Percentiles rank a stretch among this genome's conserved stretches.
Evolutionary conservation across 2,329 filamentous ascomycete species (phyloP).

Genomic region (Coniochaeta sp.): DNA sequence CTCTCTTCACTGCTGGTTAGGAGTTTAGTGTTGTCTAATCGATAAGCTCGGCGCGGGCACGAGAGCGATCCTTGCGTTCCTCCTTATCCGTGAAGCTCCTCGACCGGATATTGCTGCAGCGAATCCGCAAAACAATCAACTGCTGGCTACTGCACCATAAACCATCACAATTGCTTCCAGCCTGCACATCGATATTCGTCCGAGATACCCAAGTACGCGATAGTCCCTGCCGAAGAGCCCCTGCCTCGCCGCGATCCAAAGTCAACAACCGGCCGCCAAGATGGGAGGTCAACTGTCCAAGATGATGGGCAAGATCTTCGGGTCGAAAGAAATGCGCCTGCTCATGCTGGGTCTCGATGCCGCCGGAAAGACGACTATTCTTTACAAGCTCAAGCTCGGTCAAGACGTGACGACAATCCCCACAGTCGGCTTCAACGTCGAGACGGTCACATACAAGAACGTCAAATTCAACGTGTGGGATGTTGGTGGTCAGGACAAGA

Average conservation of each 20-base stretch:
- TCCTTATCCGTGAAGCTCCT: background rate
- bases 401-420: conserved; percentile 92
- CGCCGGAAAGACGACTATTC: conserved; percentile 96
- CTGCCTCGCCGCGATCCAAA: background rate
- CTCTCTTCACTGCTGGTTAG: background rate
- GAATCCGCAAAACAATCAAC: background rate
- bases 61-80: background rate
- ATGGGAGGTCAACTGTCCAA: conserved; percentile 95
- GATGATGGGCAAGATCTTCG: conserved; percentile 98
- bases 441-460: conserved; percentile 98
- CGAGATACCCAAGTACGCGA: background rate
- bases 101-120: background rate
- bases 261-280: conserved; percentile 26
- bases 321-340: conserved; percentile 97
- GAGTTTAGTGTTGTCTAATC: background rate
- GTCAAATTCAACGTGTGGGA: conserved; percentile 99
- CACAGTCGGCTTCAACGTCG: conserved; percentile 98
- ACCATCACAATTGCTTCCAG: background rate
- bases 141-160: background rate
- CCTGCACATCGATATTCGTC: background rate
- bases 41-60: background rate
- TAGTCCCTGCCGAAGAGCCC: background rate
- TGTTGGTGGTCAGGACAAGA: conserved; percentile 98
- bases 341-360: conserved; percentile 97
- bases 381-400: conserved; percentile 98